These are phyloP conservation scores for Chaetomium strumarium DNA, from an alignment of 2,329 filamentous ascomycete species.

Conservation along the genomic window DNA sequence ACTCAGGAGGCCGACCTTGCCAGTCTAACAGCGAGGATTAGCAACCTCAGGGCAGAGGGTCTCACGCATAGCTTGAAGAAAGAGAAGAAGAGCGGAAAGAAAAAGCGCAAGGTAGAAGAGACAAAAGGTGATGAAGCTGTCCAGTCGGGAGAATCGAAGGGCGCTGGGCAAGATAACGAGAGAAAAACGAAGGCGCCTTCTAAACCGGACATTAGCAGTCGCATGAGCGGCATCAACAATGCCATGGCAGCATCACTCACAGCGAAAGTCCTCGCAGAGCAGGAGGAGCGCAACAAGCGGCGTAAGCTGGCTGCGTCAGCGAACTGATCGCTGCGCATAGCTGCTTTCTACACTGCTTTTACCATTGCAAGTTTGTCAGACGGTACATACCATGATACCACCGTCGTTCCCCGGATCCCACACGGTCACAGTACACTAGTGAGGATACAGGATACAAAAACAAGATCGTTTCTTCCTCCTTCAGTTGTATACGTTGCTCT, in stretches of 20 bases:
- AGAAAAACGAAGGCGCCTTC: constrained; percentile 22
- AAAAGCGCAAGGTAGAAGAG: constrained; percentile 63
- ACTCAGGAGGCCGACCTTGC: constrained; percentile 64
- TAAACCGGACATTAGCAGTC: constrained; percentile 27
- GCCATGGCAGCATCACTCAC: constrained; percentile 78
- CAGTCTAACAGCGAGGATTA: constrained; percentile 58
- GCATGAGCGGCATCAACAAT: constrained; percentile 72
- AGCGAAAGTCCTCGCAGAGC: constrained; percentile 78
- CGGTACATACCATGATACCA: constrained; percentile 6
- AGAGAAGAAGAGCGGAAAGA: constrained; percentile 57
- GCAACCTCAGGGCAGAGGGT: constrained; percentile 63
- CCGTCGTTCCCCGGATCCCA: neutral
- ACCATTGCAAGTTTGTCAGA: too few relatives aligned
- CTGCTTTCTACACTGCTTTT: neutral
- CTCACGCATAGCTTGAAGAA: constrained; percentile 89
- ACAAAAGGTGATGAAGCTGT: constrained; percentile 33
- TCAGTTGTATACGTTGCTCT: too few relatives aligned
- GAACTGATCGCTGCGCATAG: constrained; percentile 11
- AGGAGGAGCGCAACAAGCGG: constrained; percentile 74
- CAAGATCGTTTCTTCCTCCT: too few relatives aligned
- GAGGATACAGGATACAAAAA: too few relatives aligned
- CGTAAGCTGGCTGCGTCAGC: constrained; percentile 56
- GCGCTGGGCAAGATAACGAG: constrained; percentile 40
- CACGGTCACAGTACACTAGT: too few relatives aligned
- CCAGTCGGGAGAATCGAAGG: constrained; percentile 31